Conservation (phyloP, 768 basidiomycete genomes). For the Rhizopogon rudus region DNA sequence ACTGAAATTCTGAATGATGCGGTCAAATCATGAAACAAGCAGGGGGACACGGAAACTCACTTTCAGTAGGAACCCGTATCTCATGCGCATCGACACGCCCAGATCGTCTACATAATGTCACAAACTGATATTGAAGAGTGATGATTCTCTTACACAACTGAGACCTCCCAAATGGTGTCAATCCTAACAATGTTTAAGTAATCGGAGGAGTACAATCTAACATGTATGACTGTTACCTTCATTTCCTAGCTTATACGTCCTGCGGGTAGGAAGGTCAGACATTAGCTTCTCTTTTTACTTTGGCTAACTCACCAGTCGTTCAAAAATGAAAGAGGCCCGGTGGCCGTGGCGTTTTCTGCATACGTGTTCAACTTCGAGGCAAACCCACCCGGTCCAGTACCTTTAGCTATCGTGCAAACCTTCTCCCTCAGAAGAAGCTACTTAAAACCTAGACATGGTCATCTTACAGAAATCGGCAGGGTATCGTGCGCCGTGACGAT, state of each 20-base stretch:
- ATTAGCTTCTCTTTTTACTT: background rate
- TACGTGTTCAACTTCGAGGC: constrained; percentile 43
- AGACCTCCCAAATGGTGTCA: constrained; percentile 80
- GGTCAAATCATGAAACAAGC: constrained; percentile 22
- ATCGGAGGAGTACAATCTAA: constrained; percentile 9
- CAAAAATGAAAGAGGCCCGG: constrained; percentile 62
- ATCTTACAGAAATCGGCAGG: constrained; percentile 26
- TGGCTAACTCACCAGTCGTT: constrained; percentile 59
- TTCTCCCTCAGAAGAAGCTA: constrained; percentile 11
- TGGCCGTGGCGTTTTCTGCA: constrained; percentile 50
- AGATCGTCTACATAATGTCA: constrained; percentile 27
- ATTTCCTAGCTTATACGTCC: constrained; percentile 83
- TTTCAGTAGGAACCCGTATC: constrained; percentile 38
- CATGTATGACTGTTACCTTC: constrained; percentile 43
- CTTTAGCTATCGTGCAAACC: constrained; percentile 9
- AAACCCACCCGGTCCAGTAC: constrained; percentile 44
- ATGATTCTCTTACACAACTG: constrained; percentile 57
- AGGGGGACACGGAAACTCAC: constrained; percentile 8
- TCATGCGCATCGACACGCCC: constrained; percentile 37
- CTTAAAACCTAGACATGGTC: constrained; percentile 9
- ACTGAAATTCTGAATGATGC: constrained; percentile 29
- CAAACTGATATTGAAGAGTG: background rate
- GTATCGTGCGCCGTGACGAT: constrained; percentile 70
- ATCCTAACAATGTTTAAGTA: constrained; percentile 32
- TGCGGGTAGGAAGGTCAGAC: constrained; percentile 16